Conservation (phyloP, 441 rosid genomes). For the Syzygium syzygioides region DNA sequence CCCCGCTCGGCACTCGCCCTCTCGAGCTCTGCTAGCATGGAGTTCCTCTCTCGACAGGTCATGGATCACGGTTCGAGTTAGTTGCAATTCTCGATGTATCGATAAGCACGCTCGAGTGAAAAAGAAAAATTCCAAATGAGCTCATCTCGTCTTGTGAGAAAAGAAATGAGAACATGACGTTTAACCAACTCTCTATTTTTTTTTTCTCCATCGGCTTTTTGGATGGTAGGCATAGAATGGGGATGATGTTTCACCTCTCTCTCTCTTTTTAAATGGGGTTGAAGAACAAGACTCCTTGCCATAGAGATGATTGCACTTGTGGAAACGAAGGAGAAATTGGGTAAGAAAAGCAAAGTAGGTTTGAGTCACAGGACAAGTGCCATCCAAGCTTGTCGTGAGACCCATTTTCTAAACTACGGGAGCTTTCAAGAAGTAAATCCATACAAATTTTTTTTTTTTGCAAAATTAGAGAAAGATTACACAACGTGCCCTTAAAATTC, state of each 20-base stretch:
- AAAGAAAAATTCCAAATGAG: too few relatives aligned
- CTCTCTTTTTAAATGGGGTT: background rate
- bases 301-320: background rate
- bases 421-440: background rate
- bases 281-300: background rate
- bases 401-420: background rate
- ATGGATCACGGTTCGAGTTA: too few relatives aligned
- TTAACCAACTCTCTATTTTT: background rate
- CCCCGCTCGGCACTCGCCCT: background rate
- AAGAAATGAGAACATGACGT: background rate
- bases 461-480: too few relatives aligned
- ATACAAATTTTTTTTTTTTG: too few relatives aligned
- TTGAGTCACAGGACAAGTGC: background rate
- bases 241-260: background rate
- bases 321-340: background rate
- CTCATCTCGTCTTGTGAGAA: too few relatives aligned
- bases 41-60: background rate
- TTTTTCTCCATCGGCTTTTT: background rate
- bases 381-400: background rate
- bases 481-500: too few relatives aligned
- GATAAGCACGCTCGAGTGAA: too few relatives aligned
- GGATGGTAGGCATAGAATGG: background rate
- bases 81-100: too few relatives aligned
- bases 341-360: background rate
- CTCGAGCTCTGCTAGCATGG: background rate